Base-by-base conservation (phyloP, 495 filamentous ascomycete species). In the Hypomontagnella monticulosa region DNA sequence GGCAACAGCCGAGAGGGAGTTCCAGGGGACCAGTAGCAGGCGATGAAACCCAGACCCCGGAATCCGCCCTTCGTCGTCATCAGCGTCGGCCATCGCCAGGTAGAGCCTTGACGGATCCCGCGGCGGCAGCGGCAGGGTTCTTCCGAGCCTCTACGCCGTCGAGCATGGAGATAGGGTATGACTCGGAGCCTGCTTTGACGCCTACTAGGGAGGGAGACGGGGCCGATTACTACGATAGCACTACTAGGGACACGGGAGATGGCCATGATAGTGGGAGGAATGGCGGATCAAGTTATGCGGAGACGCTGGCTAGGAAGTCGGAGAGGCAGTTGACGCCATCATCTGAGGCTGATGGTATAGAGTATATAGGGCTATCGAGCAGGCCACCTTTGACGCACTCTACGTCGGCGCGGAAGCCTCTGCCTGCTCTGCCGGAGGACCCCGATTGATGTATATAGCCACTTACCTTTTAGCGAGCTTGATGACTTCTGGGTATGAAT, bases 371-470 rank as follows among this genome's bases (percentile, higher is more conserved):
- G 11, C 33, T 65, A 32, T 65, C 71, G 20, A 66, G 71, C 40
- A 67, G 71, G 57, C 62, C 71, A 14, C 56, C 61, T 16, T 49
- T 71, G 36, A 41, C 59, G 27, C 71, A 71, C 57, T 44, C 50
- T 16, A 62, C 54, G 9, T 67, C 71, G 10, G 63, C 73, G 15
- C 73, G 76, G 53, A 83, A 84, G 60, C 81, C 81, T 1, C 56
- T 85, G n/a, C 81, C 82, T 46, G 80, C 81, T 44, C 65, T 83
- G n/a, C 81, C 82, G 8, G 78, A 80, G 61, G 75, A 77, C 57
- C 73, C 78, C 8, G 76, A 73, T 61, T 71, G 46, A 61, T 43
- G 20, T 49, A 41, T 50, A 19, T 57, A 38, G 40, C 47, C 9
- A 8, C 33, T 53, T 44, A 14, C 34, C 38, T 51, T 16, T 9